Percentiles rank a stretch among this genome's conserved stretches.
These are phyloP conservation scores for Boletus sp. DNA, from an alignment of 768 basidiomycete species.

Conservation along the genomic window DNA sequence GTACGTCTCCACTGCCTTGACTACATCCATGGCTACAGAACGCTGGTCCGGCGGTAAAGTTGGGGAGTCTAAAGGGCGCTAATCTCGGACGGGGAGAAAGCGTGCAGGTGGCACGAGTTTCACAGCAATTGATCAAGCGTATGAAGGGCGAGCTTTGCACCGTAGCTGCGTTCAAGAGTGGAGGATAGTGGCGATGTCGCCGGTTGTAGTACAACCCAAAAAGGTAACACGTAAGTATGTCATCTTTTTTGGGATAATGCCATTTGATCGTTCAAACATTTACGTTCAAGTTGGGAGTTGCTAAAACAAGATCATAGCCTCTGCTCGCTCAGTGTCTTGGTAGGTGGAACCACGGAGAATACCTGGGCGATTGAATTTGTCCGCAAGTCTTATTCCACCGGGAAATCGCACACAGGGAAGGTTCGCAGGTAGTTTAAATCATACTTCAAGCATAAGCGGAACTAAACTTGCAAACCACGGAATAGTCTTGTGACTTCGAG, in stretches of 20 bases:
- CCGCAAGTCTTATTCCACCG: not conserved
- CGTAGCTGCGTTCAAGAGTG: not conserved
- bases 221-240: not conserved
- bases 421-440: not conserved
- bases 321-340: too few species aligned
- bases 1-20: conserved; percentile 95
- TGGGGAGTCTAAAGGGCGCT: not conserved
- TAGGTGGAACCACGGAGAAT: not conserved
- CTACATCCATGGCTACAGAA: conserved; percentile 74
- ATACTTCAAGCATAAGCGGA: too few species aligned
- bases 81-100: not conserved
- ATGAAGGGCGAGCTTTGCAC: not conserved
- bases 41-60: not conserved
- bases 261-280: not conserved
- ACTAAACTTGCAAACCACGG: not conserved
- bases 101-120: not conserved
- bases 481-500: not conserved
- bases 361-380: not conserved
- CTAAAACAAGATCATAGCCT: not conserved
- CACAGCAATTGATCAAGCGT: not conserved
- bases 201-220: not conserved
- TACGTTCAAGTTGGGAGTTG: not conserved
- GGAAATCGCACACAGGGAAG: not conserved
- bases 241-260: not conserved
- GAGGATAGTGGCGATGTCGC: not conserved